Evolutionary conservation across 345 rosid species (phyloP), one percentile per base, ranked within the genome.

Genomic region (Odontarrhena argentea): DNA sequence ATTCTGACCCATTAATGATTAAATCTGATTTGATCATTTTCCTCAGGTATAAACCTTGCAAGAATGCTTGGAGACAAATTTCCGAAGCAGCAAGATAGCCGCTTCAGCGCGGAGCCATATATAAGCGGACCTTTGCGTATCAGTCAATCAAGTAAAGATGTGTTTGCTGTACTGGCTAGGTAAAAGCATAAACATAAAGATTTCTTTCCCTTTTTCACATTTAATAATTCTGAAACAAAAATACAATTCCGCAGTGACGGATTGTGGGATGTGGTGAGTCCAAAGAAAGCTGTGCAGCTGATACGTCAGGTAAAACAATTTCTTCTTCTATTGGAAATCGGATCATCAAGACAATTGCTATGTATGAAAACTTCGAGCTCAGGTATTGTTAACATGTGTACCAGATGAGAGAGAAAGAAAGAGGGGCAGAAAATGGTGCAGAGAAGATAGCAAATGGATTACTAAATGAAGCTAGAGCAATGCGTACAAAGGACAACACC

Each of bases 51-150:
- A 80, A 91, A 87, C 77, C 96, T 95, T 59, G 87, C 96, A 46
- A 84, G 96, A 64, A 86, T 91, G 96, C 98, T 95, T 57, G 99
- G 99, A 65, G 99, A 89, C 81, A 95, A 95, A 60, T 95, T 86
- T 79, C 75, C 86, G 68, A 95, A 95, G 78, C 86, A 86, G 79
- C 92, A 91, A 80, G 99, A 95, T 51, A 65, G 74, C 8, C 86
- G 98, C 32, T 91, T 91, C 74, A 86, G 88, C 61, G 81, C 96
- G 9, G 96, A 87, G 77, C 99, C 99, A 38, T 86, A 76, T 63
- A 80, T 87, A 74, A 95, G 99, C 69, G 74, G 77, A 76, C 85
- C 79, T 71, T 79, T 91, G 67, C 86, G 74, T 65, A 75, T 95
- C 65, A 69, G 82, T 76, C 82, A 56, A 69, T 67, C 83, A 28